Evolutionary conservation across 2,329 filamentous ascomycete species (phyloP), one percentile per base, ranked within the genome.

Genomic region (Tolypocladium cylindrosporum): DNA sequence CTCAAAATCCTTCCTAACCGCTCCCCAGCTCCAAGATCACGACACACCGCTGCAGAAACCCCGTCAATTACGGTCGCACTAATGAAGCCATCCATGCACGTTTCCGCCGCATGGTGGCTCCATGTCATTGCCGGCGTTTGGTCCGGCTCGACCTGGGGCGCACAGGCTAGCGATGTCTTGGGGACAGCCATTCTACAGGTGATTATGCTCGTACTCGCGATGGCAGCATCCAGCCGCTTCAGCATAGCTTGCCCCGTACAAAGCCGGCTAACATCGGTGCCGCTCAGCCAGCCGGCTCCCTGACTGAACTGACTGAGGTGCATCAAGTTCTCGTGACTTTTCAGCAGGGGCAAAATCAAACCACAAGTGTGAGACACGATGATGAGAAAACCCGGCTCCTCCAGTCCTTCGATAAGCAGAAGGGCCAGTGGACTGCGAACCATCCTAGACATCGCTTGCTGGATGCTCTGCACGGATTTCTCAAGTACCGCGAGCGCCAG

Each of bases 401-500:
- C 19, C 59, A 62, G n/a, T 61, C 64, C 2, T 57, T 77, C 61
- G 61, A 58, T 34, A 67, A 61, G 37, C 62, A 63, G 0, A 64
- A 66, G 6, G 72, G 73, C 0, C 64, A 52, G 6, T 74, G 72
- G 69, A 69, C 69, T 36, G 57, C 62, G 2, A 69, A 69, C 14
- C 75, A 77, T 40, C 69, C 72, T 1, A 68, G 74, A 2, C 65
- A 75, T 57, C 71, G 75, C 0, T 65, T 77, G 0, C 65, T 78
- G 0, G 73, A 77, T 43, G 72, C 75, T 0, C 61, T 77, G 0
- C 67, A 72, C 42, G 74, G 71, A 0, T 77, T 73, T 54, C 59
- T 61, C 3, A 69, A 61, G 6, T 76, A 77, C 34, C 64, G 68
- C 24, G 64, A 69, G 13, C 62, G 67, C 0, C 71, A 75, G 34